These are phyloP conservation scores for Podospora anserina DNA, from an alignment of 495 filamentous ascomycete genomes.

Conservation along the genomic window DNA sequence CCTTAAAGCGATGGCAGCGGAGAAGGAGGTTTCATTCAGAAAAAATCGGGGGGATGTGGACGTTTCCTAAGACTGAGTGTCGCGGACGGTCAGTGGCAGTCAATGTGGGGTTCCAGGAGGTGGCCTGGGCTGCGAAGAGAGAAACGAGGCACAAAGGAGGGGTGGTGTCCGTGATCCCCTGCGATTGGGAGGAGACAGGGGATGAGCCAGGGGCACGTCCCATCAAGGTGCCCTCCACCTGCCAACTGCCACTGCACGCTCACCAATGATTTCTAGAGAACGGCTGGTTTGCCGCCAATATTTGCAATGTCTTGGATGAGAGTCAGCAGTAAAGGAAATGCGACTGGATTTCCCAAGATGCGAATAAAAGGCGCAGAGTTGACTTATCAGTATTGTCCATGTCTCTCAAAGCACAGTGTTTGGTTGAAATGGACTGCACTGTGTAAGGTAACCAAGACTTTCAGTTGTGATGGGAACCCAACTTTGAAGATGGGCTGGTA, in stretches of 20 bases:
- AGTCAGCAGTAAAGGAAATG: not conserved
- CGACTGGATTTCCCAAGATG: not conserved
- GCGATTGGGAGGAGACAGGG: not conserved
- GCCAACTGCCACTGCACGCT: not conserved
- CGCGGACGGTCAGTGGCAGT: conserved; percentile 22
- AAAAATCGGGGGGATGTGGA: conserved; percentile 18
- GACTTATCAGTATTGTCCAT: not conserved
- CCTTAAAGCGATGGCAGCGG: not conserved
- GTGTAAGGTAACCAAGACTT: not conserved
- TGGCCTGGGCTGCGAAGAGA: conserved; percentile 10
- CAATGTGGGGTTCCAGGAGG: conserved; percentile 27
- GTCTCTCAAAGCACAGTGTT: not conserved
- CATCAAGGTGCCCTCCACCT: conserved; percentile 4
- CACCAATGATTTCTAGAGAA: not conserved
- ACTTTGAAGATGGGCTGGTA: not conserved
- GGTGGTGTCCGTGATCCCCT: conserved; percentile 23
- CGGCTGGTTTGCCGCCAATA: not conserved
- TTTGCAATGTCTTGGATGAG: not conserved
- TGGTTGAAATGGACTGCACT: not conserved
- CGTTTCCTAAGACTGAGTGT: conserved; percentile 15
- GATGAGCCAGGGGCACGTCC: not conserved
- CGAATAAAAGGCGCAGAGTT: not conserved
- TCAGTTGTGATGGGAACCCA: not conserved
- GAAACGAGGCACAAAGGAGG: conserved; percentile 24
- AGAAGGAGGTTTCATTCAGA: conserved; percentile 3